Evolutionary conservation across 805 yeast genomes (phyloP).

Genomic region (Metschnikowia peoriensis): DNA sequence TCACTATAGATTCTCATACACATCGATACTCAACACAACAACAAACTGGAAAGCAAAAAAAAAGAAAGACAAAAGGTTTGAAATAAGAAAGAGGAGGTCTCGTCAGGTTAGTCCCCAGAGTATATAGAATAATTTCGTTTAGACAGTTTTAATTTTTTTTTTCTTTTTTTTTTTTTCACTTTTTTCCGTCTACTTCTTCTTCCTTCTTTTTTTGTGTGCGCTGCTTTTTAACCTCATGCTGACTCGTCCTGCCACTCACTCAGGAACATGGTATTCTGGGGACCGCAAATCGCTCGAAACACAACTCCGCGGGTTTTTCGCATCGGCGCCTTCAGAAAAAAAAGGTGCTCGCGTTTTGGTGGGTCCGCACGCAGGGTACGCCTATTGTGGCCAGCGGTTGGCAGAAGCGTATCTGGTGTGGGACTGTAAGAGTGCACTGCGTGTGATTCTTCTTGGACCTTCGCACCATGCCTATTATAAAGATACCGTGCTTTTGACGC

Average conservation of each 20-base stretch:
- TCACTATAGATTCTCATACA: too few species aligned
- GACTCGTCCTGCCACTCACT: slow-evolving; percentile 72
- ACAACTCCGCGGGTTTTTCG: slow-evolving; percentile 52
- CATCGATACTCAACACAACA: too few species aligned
- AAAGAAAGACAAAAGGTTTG: too few species aligned
- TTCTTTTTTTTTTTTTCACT: background rate
- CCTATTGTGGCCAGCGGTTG: slow-evolving; percentile 74
- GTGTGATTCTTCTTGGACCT: slow-evolving; percentile 86
- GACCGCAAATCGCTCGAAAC: slow-evolving; percentile 40
- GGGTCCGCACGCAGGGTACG: slow-evolving; percentile 82
- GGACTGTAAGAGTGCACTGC: slow-evolving; percentile 54
- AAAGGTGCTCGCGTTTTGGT: slow-evolving; percentile 40
- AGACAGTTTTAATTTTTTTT: background rate
- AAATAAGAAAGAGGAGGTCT: too few species aligned
- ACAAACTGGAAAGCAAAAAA: too few species aligned
- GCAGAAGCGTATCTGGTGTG: slow-evolving; percentile 74
- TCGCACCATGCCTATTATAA: slow-evolving; percentile 85
- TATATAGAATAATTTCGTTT: background rate
- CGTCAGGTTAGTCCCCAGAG: too few species aligned
- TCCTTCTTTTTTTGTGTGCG: too few species aligned
- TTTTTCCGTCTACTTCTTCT: background rate
- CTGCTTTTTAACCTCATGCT: slow-evolving; percentile 11
- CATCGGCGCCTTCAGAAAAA: slow-evolving; percentile 22
- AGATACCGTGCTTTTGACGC: slow-evolving; percentile 54
- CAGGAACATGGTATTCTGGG: slow-evolving; percentile 85